Evolutionary conservation across 805 yeast genomes (phyloP).

Genomic region (Saccharomycopsis oosterbeekiorum): DNA sequence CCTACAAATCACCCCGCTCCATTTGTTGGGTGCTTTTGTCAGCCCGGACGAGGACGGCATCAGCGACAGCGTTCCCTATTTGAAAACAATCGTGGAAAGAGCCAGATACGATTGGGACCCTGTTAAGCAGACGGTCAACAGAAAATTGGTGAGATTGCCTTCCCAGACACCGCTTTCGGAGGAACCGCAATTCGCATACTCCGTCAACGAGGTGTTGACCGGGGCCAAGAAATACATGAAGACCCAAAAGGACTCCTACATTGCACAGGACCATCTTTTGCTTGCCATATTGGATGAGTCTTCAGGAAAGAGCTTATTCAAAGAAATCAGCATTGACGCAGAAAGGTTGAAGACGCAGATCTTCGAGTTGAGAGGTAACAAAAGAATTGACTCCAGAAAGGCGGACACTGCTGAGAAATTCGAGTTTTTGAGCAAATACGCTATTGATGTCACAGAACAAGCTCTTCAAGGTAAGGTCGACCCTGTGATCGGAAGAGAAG

Average conservation of each 20-base stretch:
- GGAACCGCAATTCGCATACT: constrained; percentile 63
- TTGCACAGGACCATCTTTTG: constrained; percentile 91
- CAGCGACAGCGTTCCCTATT: constrained; percentile 40
- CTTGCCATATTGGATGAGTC: constrained; percentile 77
- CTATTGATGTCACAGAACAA: constrained; percentile 85
- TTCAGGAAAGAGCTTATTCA: constrained; percentile 58
- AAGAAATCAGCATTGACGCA: constrained; percentile 56
- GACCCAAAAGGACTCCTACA: constrained; percentile 81
- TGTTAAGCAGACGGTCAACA: constrained; percentile 73
- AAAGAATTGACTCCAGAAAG: constrained; percentile 83
- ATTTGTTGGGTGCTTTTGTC: constrained; percentile 84
- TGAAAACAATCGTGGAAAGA: constrained; percentile 74
- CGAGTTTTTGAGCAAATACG: constrained; percentile 83
- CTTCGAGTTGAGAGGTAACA: constrained; percentile 74
- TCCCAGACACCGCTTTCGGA: constrained; percentile 84
- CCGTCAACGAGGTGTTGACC: constrained; percentile 65
- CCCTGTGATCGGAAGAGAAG: constrained; percentile 98
- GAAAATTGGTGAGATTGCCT: constrained; percentile 73
- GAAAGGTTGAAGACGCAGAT: constrained; percentile 73
- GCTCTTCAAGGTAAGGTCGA: constrained; percentile 93
- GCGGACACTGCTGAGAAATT: constrained; percentile 83
- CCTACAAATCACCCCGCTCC: constrained; percentile 79
- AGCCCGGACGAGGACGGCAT: constrained; percentile 49
- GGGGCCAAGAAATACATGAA: constrained; percentile 69
- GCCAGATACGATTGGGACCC: constrained; percentile 81